These are phyloP conservation scores for Hypomontagnella monticulosa DNA, from an alignment of 495 filamentous ascomycete species.

Conservation along the genomic window DNA sequence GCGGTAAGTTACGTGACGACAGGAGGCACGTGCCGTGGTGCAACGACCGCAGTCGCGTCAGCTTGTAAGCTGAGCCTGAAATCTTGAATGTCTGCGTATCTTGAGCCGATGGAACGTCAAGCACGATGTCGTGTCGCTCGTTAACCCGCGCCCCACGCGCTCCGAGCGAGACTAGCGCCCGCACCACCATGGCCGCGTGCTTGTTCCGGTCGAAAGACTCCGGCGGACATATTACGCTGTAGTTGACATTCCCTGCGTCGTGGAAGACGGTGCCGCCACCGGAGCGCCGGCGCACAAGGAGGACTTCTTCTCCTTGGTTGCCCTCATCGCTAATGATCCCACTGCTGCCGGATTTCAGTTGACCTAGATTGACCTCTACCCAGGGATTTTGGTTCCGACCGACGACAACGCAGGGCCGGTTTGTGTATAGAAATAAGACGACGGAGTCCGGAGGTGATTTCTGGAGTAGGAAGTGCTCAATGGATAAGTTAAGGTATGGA, in stretches of 20 bases:
- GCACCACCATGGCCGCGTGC: conserved; percentile 90
- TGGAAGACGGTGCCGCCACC: conserved; percentile 96
- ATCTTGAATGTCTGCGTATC: conserved; percentile 72
- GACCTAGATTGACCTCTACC: conserved; percentile 82
- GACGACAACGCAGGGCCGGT: conserved; percentile 85
- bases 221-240: conserved; percentile 84
- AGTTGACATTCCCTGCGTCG: conserved; percentile 92
- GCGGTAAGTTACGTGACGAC: conserved; percentile 70
- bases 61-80: conserved; percentile 92
- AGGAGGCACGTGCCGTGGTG: conserved; percentile 95
- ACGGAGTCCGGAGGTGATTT: conserved; percentile 73
- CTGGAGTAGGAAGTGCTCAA: conserved; percentile 89
- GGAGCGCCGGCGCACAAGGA: conserved; percentile 81
- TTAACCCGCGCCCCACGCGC: conserved; percentile 72
- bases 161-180: conserved; percentile 69
- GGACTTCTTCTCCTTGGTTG: conserved; percentile 46
- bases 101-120: conserved; percentile 55
- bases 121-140: conserved; percentile 90
- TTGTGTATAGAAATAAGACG: conserved; percentile 87
- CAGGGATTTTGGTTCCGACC: conserved; percentile 98
- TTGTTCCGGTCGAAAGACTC: conserved; percentile 79
- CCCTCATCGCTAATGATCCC: conserved; percentile 6
- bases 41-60: conserved; percentile 78
- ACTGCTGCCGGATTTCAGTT: conserved; percentile 46
- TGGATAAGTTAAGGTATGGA: conserved; percentile 93